Evolutionary conservation across 164 flowering plant species (phyloP), one percentile per base, ranked within the genome.

Genomic region (Aristolochia californica): DNA sequence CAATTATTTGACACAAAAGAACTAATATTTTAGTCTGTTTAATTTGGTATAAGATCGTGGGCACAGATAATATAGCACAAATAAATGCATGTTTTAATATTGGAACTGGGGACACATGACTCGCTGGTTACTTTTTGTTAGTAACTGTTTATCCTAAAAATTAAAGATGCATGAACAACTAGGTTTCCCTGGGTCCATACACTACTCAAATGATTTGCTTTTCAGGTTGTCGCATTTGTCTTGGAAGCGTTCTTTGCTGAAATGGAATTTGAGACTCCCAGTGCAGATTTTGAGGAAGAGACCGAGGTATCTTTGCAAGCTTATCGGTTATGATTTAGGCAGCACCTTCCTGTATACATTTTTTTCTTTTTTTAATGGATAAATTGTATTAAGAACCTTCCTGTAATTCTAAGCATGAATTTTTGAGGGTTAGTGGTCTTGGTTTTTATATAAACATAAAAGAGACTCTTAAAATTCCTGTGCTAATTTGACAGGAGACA

Each of bases 161-260:
- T 47, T 17, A 0, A 17, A 47, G 18, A 1, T 17, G 5, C 18
- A 8, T 47, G 13, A 5, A 4, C 7, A 4, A 17, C 4, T 47
- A 47, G 2, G 13, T 17, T 17, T 17, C 40, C 12, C 5, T 25
- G 1, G 23, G 38, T 26, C 27, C 43, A 54, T 54, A 40, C 13
- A 16, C 13, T 15, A 54, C 11, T 28, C 11, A 13, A 24, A 52
- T 22, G 48, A n/a, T 43, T 21, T 55, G 58, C 5, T 57, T 72
- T 72, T 57, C 84, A 88, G 98, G 82, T 93, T 56, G 79, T 89
- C 28, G 94, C 99, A 57, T 89, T 93, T 75, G 94, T 93, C 59
- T 73, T 93, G 78, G 97, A 87, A 75, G 99, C 99, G 51, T 93
- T 93, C 75, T 89, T 88, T 73, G 83, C 96, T 62, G 91, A 89